Evolutionary conservation across 2,329 filamentous ascomycete genomes (phyloP), one percentile per base, ranked within the genome.

Genomic region (Delphinella strobiligena): DNA sequence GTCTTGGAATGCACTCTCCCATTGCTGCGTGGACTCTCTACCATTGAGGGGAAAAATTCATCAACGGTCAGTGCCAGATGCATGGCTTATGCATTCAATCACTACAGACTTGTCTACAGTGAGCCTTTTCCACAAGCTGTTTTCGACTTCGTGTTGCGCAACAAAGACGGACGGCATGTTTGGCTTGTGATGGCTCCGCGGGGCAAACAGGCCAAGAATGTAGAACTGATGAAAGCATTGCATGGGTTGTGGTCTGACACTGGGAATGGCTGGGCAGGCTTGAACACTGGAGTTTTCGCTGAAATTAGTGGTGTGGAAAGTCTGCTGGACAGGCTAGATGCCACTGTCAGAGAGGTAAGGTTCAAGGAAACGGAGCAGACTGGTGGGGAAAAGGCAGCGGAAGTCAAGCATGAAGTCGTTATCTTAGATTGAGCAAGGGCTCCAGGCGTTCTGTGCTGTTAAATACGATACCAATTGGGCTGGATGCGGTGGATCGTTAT

Each of bases 1-100:
- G 71, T 74, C 1, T 64, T 85, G 9, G 50, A 69, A 50, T 49
- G 71, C 66, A 58, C 82, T 5, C 67, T 86, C 4, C 76, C 80
- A 0, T 60, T 85, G n/a, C 62, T 85, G 14, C 67, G 66, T 35
- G 72, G 69, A 1, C 60, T 88, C 2, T 69, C 76, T 44, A 61
- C 62, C 27, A 68, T 88, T 16, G 76, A 83, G 47, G 60, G 31
- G 5, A 32, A 35, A 7, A 45, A 54, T 30, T 30, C 42, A 3
- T 31, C 40, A 5, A 24, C 30, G 5, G 36, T 33, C 12, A 38
- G 34, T 2, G 30, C 47, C 9, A 36, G 50, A 4, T 44, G 66
- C 4, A 58, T 61, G 31, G 39, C 54, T 4, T 59, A 60, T 31
- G 46, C 50, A 11, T 42, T 60, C 5, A 51, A 56, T 22, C 55